These are phyloP conservation scores for Lachnellula arida DNA, from an alignment of 2,329 filamentous ascomycete genomes.

Conservation along the genomic window DNA sequence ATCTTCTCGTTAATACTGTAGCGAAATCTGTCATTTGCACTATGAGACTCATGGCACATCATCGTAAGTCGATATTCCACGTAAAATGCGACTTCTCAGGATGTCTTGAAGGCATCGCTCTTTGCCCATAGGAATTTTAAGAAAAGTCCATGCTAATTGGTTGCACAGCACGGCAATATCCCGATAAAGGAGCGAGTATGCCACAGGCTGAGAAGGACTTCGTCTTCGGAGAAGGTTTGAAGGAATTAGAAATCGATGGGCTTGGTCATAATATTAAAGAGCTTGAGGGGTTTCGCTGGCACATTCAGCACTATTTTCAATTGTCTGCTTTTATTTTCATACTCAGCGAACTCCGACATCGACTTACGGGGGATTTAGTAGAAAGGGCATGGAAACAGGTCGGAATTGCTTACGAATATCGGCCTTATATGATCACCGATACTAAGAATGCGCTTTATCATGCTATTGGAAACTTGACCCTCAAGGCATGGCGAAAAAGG, in stretches of 20 bases:
- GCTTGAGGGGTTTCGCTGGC: conserved; percentile 33
- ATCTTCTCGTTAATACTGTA: conserved; percentile 29
- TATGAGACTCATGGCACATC: conserved; percentile 32
- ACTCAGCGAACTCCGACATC: conserved; percentile 31
- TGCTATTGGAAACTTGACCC: conserved; percentile 27
- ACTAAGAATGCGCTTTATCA: conserved; percentile 26
- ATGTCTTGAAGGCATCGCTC: too few species aligned
- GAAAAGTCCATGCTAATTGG: too few species aligned
- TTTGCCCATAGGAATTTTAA: too few species aligned
- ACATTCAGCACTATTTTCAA: conserved; percentile 33
- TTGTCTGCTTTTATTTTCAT: conserved; percentile 34
- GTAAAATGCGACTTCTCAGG: too few species aligned
- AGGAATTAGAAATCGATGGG: conserved; percentile 34
- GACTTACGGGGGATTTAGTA: conserved; percentile 26
- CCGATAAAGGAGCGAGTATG: conserved; percentile 29
- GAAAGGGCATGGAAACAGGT: conserved; percentile 32
- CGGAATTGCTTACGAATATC: conserved; percentile 27
- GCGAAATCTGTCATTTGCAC: conserved; percentile 28
- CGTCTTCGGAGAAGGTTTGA: conserved; percentile 33
- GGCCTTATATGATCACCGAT: conserved; percentile 26
- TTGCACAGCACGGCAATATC: conserved; percentile 1
- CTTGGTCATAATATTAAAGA: conserved; percentile 27
- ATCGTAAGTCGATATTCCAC: conserved; percentile 14
- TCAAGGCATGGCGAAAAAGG: conserved; percentile 30
- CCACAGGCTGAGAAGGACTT: conserved; percentile 31